phyloP scores from a whole-genome alignment of 495 filamentous ascomycete species.

The Penicillium fimorum region DNA sequence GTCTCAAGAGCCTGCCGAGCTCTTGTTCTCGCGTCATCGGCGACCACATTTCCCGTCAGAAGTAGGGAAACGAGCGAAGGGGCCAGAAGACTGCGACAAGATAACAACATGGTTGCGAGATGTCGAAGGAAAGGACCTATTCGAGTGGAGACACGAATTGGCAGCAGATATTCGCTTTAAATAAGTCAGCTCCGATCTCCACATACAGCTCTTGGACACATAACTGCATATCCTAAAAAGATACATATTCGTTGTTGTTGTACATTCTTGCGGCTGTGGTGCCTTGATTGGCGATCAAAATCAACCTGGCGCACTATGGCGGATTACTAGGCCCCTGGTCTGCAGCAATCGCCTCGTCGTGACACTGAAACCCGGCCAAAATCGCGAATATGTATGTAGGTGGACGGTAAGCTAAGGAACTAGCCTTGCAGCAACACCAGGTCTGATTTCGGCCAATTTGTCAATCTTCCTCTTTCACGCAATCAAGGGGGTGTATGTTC shows the following conservation, averaged over 20 bases:
- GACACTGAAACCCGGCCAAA: slow-evolving; percentile 9
- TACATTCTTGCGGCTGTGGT: slow-evolving; percentile 15
- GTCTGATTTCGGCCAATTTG: slow-evolving; percentile 17
- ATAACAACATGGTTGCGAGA: slow-evolving; percentile 17
- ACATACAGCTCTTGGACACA: slow-evolving; percentile 11
- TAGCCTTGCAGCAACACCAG: slow-evolving; percentile 12
- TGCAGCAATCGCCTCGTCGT: slow-evolving; percentile 21
- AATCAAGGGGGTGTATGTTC: slow-evolving; percentile 18
- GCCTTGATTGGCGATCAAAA: slow-evolving; percentile 23
- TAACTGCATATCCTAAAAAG: slow-evolving; percentile 15
- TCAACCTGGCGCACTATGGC: slow-evolving; percentile 13
- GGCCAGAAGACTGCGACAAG: slow-evolving; percentile 8
- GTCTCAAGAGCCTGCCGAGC: slow-evolving; percentile 46
- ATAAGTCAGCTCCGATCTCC: slow-evolving; percentile 13
- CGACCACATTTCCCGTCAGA: slow-evolving; percentile 9
- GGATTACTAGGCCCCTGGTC: slow-evolving; percentile 19
- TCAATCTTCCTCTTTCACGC: slow-evolving; percentile 6
- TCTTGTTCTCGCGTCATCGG: slow-evolving; percentile 29
- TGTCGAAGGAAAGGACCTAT: slow-evolving; percentile 6
- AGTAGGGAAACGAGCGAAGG: slow-evolving; percentile 11
- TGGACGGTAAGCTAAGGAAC: slow-evolving; percentile 10
- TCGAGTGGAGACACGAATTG: neutral
- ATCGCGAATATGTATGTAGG: neutral
- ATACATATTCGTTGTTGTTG: slow-evolving; percentile 8
- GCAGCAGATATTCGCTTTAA: slow-evolving; percentile 11